These are phyloP conservation scores for Neoboletus subvelutipes DNA, from an alignment of 768 basidiomycete species.

Conservation along the genomic window DNA sequence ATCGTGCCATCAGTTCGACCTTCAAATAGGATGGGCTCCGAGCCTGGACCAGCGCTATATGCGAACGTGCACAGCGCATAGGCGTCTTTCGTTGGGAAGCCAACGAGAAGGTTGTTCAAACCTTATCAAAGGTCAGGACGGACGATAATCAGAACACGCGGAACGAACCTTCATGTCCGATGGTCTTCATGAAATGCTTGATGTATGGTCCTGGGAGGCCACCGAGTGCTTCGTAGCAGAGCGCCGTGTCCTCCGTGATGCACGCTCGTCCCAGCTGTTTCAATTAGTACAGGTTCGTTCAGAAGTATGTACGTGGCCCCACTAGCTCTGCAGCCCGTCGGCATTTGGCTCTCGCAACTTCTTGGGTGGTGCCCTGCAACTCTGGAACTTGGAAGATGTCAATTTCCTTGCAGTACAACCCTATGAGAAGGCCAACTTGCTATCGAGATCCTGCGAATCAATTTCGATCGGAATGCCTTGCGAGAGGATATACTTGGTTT, in stretches of 20 bases:
- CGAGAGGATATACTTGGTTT: slow-evolving; percentile 82
- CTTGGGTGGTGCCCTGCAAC: slow-evolving; percentile 88
- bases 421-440: slow-evolving; percentile 44
- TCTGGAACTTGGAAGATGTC: slow-evolving; percentile 69
- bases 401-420: not conserved
- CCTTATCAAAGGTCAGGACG: slow-evolving; percentile 39
- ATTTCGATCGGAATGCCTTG: slow-evolving; percentile 68
- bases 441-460: slow-evolving; percentile 74
- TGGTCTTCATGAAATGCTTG: slow-evolving; percentile 80
- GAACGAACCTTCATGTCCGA: slow-evolving; percentile 78
- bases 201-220: slow-evolving; percentile 97
- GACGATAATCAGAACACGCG: not conserved
- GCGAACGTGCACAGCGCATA: slow-evolving; percentile 96
- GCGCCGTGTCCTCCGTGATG: slow-evolving; percentile 91
- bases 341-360: slow-evolving; percentile 89
- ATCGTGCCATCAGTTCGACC: slow-evolving; percentile 89
- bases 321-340: slow-evolving; percentile 80
- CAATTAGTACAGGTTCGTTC: not conserved
- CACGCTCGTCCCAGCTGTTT: slow-evolving; percentile 50
- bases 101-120: slow-evolving; percentile 76
- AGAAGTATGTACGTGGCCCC: slow-evolving; percentile 18
- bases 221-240: slow-evolving; percentile 84
- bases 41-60: slow-evolving; percentile 80
- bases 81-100: slow-evolving; percentile 75
- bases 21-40: slow-evolving; percentile 80